Evolutionary conservation across 331 rosid species (phyloP).

Genomic region (Saraca asoca): DNA sequence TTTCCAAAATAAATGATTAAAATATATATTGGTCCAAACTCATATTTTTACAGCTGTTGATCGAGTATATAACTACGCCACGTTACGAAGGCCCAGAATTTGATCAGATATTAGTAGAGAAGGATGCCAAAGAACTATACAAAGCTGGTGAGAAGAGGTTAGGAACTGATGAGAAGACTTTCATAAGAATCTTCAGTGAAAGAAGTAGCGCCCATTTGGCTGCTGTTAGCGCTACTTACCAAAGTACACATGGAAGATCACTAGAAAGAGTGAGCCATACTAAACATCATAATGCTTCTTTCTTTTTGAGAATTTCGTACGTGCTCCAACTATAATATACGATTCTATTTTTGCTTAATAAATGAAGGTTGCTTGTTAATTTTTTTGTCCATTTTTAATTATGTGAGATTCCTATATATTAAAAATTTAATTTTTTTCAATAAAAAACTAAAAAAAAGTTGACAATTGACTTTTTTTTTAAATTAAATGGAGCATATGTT

Average conservation of each 20-base stretch:
- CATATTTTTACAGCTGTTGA: constrained; percentile 47
- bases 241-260: constrained; percentile 38
- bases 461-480: too few relatives aligned
- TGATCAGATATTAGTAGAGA: constrained; percentile 39
- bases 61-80: constrained; percentile 47
- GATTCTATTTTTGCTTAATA: too few relatives aligned
- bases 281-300: too few relatives aligned
- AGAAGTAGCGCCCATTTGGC: constrained; percentile 68
- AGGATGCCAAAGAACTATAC: constrained; percentile 51
- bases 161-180: constrained; percentile 63
- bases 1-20: background rate
- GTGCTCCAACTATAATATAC: too few relatives aligned
- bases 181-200: constrained; percentile 61
- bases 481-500: too few relatives aligned
- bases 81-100: constrained; percentile 72
- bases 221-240: constrained; percentile 54
- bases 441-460: too few relatives aligned
- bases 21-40: too few relatives aligned
- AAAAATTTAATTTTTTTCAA: too few relatives aligned
- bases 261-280: constrained; percentile 52
- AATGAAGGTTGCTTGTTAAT: too few relatives aligned
- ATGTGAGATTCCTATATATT: too few relatives aligned
- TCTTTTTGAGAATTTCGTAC: too few relatives aligned
- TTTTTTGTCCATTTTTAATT: too few relatives aligned
- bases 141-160: constrained; percentile 62